Conservation (phyloP, 345 rosid genomes). For the Rhizophora apiculata region DNA sequence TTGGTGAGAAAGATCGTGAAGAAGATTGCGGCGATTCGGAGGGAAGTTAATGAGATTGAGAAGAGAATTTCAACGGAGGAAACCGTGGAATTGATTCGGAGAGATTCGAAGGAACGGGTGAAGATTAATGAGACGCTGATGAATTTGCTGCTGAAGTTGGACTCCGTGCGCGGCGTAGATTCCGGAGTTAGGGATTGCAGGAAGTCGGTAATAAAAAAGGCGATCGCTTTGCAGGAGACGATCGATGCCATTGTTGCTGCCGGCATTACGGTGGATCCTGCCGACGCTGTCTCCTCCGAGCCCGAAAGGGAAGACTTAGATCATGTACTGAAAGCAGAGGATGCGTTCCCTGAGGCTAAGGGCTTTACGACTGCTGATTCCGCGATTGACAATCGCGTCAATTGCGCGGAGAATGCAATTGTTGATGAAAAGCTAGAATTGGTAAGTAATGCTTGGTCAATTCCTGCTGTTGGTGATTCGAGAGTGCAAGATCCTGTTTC, state of each 20-base stretch:
- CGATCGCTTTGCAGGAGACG: constrained; percentile 52
- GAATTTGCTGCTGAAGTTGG: constrained; percentile 51
- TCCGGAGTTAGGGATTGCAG: constrained; percentile 55
- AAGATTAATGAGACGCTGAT: constrained; percentile 54
- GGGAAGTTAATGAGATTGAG: constrained; percentile 46
- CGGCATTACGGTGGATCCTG: not conserved
- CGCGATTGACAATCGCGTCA: not conserved
- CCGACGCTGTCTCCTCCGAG: too few relatives aligned
- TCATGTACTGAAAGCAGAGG: not conserved
- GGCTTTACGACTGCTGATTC: not conserved
- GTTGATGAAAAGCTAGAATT: not conserved
- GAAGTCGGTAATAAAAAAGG: constrained; percentile 48
- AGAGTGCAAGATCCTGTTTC: too few relatives aligned
- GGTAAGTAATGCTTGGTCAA: not conserved
- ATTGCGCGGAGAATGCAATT: not conserved
- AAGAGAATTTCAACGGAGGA: constrained; percentile 15
- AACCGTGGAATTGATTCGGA: constrained; percentile 29
- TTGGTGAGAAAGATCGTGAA: constrained; percentile 52
- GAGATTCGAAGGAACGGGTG: constrained; percentile 42
- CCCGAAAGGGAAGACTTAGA: not conserved
- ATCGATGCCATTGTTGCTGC: constrained; percentile 24
- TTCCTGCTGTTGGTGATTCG: too few relatives aligned
- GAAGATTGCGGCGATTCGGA: constrained; percentile 38
- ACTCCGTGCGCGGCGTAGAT: constrained; percentile 55
- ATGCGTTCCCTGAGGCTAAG: not conserved